A percentile compares a stretch with the other conserved stretches of the same genome.
These are phyloP conservation scores for Tetradesmus obliquus DNA, from an alignment of 139 green algal genomes.

Conservation along the genomic window DNA sequence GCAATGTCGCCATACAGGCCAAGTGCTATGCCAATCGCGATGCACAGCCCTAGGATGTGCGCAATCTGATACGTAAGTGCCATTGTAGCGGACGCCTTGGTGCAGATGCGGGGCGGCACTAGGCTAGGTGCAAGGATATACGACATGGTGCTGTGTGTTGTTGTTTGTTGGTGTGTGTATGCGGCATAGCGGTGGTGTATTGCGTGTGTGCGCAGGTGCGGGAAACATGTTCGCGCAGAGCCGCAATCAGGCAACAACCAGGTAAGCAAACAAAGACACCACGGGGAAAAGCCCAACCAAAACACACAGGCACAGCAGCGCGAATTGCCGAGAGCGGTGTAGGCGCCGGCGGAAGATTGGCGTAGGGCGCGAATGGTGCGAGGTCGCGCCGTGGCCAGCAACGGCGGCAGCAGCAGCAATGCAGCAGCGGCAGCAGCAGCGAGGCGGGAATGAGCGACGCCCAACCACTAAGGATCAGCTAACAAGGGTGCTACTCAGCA, in stretches of 20 bases:
- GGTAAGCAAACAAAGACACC: too few species aligned
- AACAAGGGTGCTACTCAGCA: too few species aligned
- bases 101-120: neutral
- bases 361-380: too few species aligned
- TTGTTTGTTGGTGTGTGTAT: neutral
- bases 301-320: too few species aligned
- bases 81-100: constrained; percentile 33
- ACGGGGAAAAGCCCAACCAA: too few species aligned
- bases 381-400: neutral
- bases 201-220: too few species aligned
- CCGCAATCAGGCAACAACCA: neutral
- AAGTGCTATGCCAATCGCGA: neutral
- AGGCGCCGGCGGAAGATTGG: too few species aligned
- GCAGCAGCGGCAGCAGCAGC: neutral
- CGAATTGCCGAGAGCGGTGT: too few species aligned
- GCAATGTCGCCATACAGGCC: constrained; percentile 23
- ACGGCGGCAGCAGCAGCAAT: neutral
- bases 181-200: too few species aligned
- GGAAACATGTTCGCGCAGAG: too few species aligned
- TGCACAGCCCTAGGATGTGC: constrained; percentile 12
- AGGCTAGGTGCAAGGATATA: constrained; percentile 44
- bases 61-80: constrained; percentile 40
- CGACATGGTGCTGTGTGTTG: constrained; percentile 27
- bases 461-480: neutral
- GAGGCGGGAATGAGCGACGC: neutral